Base-by-base conservation (phyloP, 2,329 filamentous ascomycete genomes). In the Neoarthrinium moseri region DNA sequence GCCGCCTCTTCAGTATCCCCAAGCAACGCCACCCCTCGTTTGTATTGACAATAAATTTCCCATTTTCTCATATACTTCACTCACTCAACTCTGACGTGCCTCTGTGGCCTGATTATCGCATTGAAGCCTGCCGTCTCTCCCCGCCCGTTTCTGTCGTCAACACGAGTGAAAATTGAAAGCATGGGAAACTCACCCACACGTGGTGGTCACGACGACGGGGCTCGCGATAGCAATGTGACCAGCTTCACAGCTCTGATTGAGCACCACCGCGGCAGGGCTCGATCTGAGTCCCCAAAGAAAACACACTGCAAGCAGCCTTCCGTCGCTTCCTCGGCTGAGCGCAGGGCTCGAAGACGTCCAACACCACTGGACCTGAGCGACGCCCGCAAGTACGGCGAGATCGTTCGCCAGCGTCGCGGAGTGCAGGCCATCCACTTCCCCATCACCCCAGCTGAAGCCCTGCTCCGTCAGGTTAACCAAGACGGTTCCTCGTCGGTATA, bases 241-340 rank as follows among this genome's bases (percentile, higher is more conserved):
- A 61, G 52, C 10, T 46, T 60, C 43, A 53, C 57, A 5, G 43
- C 50, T 15, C 37, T 57, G 15, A 50, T 56, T 26, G 12, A 45
- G n/a, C 49, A 46, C 38, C 35, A 18, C 24, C 13, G 29, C 10
- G 34, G 35, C 20, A 10, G 21, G 11, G 10, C 36, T 13, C 21
- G 17, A 18, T 11, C 20, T 20, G n/a, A 40, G 10, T 54, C 11
- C 36, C 45, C 20, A 34, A 37, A 33, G 17, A 15, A 38, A 6
- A 29, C 41, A 8, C 39, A 20, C 15, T n/a, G 11, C 2, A 42
- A 32, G 27, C 29, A 26, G 38, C 45, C 51, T 3, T 43, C 45
- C 6, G 22, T 26, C 5, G 15, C 45, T 13, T 5, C 26, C 12
- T 29, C 44, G 26, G 15, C 27, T 23, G 36, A 36, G 13, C 11